Evolutionary conservation across 2,329 filamentous ascomycete genomes (phyloP), one percentile per base, ranked within the genome.

Genomic region (Fusarium compactum): DNA sequence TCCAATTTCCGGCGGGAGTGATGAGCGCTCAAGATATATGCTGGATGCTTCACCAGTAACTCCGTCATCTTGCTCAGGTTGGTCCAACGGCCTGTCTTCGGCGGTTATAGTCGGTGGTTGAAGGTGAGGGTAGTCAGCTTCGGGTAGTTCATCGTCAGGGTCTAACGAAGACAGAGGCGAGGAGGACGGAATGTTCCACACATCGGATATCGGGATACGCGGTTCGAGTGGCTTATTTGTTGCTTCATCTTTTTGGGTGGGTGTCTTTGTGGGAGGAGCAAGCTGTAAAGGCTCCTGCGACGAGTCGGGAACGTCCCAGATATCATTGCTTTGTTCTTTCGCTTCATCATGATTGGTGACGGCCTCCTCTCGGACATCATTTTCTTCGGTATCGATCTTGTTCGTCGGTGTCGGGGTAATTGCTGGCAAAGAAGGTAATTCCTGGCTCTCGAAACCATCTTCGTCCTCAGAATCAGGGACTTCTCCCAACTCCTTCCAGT

Each of bases 401-500:
- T 46, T 46, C n/a, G 53, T 50, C 38, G 32, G 24, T 25, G 44
- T 29, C 7, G 56, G 44, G 22, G 29, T 43, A 24, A 43, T 54
- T n/a, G 55, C 40, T 29, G 59, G 27, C 22, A 63, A 41, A 14
- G 59, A 53, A 18, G 63, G 65, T 44, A 69, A 44, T 45, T 77
- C 71, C 61, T 81, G 76, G 62, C 76, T 80, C 61, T 84, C 82
- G 65, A 82, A 82, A 57, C 74, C 81, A 69, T 78, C 79, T 50
- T 85, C 84, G 61, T 85, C 84, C 72, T 86, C 84, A 66, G 84
- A 86, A 76, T 85, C 84, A 61, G 84, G 84, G 70, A 86, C 80
- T 74, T 84, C 83, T 73, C 84, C 84, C 76, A 83, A 75, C 72
- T 84, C 82, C 80, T 81, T 85, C 84, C 84, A 86, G 69, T 81